A percentile compares a stretch with the other conserved stretches of the same genome.
These are phyloP conservation scores for Amorphotheca resinae DNA, from an alignment of 495 filamentous ascomycete species.

Conservation along the genomic window DNA sequence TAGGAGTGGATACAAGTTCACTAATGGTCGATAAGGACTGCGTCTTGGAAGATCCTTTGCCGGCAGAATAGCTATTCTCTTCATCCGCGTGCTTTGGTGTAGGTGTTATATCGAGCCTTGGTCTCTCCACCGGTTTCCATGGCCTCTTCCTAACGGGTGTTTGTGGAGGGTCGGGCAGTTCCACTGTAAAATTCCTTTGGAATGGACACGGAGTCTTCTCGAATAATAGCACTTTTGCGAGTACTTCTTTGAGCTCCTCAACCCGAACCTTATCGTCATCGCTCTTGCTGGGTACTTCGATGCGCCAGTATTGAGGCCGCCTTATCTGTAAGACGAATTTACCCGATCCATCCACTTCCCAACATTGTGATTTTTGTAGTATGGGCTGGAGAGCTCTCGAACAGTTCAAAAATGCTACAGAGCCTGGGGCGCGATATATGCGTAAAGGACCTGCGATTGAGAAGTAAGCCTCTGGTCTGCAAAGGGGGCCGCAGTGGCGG, in stretches of 20 bases:
- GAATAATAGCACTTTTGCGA: slow-evolving; percentile 62
- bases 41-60: neutral
- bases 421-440: slow-evolving; percentile 68
- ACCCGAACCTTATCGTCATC: slow-evolving; percentile 47
- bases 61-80: neutral
- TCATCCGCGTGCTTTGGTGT: neutral
- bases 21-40: neutral
- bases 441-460: slow-evolving; percentile 49
- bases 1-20: neutral
- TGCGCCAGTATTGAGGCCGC: slow-evolving; percentile 72
- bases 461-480: neutral
- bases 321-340: slow-evolving; percentile 75
- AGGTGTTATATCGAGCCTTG: neutral
- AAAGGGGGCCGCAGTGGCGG: neutral
- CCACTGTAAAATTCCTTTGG: slow-evolving; percentile 57
- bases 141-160: slow-evolving; percentile 54
- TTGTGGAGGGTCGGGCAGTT: slow-evolving; percentile 56
- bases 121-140: slow-evolving; percentile 48
- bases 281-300: slow-evolving; percentile 59
- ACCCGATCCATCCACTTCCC: slow-evolving; percentile 66
- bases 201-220: slow-evolving; percentile 85
- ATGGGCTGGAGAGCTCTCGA: slow-evolving; percentile 69
- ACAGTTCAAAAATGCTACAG: slow-evolving; percentile 76
- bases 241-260: slow-evolving; percentile 51
- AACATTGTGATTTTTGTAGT: slow-evolving; percentile 76